phyloP scores from a whole-genome alignment of 73 alveolate genomes.

The Paramecium biaurelia region DNA sequence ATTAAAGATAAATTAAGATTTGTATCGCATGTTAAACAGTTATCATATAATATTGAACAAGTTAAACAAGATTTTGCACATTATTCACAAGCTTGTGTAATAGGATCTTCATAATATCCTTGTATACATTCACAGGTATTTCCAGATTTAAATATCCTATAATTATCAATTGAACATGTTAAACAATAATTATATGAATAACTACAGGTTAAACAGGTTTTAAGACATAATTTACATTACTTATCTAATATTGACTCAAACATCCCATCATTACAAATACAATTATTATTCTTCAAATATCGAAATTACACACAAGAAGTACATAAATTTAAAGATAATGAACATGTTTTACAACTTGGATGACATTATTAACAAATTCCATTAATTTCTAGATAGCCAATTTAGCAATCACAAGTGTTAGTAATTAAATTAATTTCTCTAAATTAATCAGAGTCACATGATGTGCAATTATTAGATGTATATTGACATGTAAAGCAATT shows the following conservation, averaged over 20 bases:
- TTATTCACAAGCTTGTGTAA: background rate
- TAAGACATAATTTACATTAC: background rate
- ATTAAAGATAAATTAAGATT: background rate
- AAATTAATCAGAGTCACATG: background rate
- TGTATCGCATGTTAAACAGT: background rate
- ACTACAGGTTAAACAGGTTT: background rate
- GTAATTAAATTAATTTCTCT: background rate
- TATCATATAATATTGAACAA: background rate
- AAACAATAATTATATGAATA: background rate
- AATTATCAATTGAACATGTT: background rate
- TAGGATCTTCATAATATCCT: background rate
- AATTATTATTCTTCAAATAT: background rate
- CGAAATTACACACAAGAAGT: background rate
- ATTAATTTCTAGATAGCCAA: background rate
- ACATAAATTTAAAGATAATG: background rate
- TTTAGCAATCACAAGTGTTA: background rate
- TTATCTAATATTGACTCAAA: background rate
- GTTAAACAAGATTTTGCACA: background rate
- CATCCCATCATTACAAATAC: background rate
- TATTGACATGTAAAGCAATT: background rate
- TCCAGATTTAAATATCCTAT: background rate
- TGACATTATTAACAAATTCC: background rate
- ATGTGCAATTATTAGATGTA: background rate
- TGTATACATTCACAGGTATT: background rate
- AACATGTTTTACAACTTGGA: background rate